These are phyloP conservation scores for Pinus albicaulis DNA, from an alignment of 75 land plant species.

Conservation along the genomic window DNA sequence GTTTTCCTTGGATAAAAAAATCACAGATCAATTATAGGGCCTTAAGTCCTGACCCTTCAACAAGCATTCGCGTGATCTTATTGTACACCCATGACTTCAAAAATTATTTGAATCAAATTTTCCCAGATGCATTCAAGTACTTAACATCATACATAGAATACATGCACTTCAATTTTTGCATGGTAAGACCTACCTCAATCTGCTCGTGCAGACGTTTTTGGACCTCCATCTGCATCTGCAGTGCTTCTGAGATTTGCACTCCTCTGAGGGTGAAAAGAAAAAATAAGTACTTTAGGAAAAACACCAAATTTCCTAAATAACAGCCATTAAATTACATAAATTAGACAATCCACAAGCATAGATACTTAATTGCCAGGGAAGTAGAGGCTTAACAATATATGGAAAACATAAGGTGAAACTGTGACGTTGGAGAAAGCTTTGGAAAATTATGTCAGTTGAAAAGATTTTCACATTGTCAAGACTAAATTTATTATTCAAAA, in stretches of 20 bases:
- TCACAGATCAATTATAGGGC: background rate
- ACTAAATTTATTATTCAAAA: background rate
- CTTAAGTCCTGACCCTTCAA: background rate
- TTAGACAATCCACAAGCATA: background rate
- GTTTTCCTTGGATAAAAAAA: no score
- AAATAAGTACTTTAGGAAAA: background rate
- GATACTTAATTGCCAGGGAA: background rate
- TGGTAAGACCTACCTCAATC: conserved; percentile 33
- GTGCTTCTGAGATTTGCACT: conserved; percentile 49
- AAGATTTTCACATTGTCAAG: background rate
- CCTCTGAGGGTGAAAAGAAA: conserved; percentile 23
- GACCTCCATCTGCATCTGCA: conserved; percentile 62
- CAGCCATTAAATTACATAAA: background rate
- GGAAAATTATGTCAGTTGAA: background rate
- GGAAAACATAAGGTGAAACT: background rate
- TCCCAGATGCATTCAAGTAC: background rate
- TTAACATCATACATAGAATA: background rate
- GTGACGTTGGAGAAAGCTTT: background rate
- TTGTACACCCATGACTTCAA: background rate
- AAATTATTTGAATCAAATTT: background rate
- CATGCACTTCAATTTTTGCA: no score
- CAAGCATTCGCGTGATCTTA: background rate
- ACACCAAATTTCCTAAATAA: conserved; percentile 1
- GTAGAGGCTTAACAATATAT: background rate
- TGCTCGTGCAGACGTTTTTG: conserved; percentile 58